Evolutionary conservation across 2,329 filamentous ascomycete species (phyloP).

Genomic region (Epicoccum nigrum): DNA sequence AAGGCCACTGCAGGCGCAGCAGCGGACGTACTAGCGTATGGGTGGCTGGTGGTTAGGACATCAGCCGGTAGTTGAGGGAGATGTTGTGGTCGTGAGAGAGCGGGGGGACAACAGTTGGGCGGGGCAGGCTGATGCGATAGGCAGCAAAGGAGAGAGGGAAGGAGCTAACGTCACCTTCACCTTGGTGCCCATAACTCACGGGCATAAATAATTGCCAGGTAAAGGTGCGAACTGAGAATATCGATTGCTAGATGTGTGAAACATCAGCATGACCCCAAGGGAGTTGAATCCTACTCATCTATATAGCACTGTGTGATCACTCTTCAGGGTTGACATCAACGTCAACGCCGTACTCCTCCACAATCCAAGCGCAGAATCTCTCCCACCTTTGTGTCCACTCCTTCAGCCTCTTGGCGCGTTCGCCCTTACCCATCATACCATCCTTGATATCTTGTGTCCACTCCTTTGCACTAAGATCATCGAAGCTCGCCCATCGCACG

Average conservation of each 20-base stretch:
- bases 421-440: constrained; percentile 72
- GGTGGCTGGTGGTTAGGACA: not conserved
- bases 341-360: constrained; percentile 70
- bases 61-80: not conserved
- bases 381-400: constrained; percentile 87
- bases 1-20: not conserved
- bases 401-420: constrained; percentile 74
- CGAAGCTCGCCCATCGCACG: constrained; percentile 86
- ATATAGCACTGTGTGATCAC: constrained; percentile 13
- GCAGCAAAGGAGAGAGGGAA: not conserved
- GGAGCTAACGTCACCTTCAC: not conserved
- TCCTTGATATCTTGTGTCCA: constrained; percentile 77
- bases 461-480: constrained; percentile 73
- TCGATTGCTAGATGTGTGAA: too few relatives aligned
- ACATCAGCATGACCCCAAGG: not conserved
- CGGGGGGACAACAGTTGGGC: not conserved
- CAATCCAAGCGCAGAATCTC: constrained; percentile 87
- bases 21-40: not conserved
- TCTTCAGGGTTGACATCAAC: constrained; percentile 56
- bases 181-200: not conserved
- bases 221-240: too few relatives aligned
- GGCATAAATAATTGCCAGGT: too few relatives aligned
- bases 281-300: constrained; percentile 17
- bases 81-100: not conserved
- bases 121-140: not conserved